Conservation (phyloP, 306 rosid species). For the Vigna nakashimae region DNA sequence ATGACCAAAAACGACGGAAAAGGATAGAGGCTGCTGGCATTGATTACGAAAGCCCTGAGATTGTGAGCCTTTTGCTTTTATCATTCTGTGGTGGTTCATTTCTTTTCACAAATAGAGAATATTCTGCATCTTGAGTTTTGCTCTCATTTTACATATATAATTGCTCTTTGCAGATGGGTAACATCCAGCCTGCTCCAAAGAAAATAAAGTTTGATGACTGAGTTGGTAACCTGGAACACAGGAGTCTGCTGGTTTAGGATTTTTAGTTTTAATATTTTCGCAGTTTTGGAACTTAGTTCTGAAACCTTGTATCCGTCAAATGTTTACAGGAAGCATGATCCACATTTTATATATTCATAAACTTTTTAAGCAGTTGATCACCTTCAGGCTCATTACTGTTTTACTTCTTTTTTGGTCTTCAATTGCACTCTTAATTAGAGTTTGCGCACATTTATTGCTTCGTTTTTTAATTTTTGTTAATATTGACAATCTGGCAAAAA, state of each 20-base stretch:
- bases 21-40: conserved; percentile 10
- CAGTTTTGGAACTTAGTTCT: neutral
- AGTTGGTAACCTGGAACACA: conserved; percentile 18
- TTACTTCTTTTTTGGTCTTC: too few relatives aligned
- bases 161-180: conserved; percentile 64
- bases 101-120: neutral
- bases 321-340: neutral
- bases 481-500: too few relatives aligned
- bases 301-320: neutral
- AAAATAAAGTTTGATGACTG: conserved; percentile 73
- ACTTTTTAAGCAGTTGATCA: neutral
- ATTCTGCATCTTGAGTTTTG: neutral
- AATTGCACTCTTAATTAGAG: neutral
- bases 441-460: neutral
- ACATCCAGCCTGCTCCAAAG: conserved; percentile 75
- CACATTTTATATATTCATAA: neutral
- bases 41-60: conserved; percentile 9
- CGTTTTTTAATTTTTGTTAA: too few relatives aligned
- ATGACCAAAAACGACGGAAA: neutral
- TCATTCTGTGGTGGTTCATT: neutral
- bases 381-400: neutral
- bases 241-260: neutral
- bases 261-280: neutral
- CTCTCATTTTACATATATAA: conserved; percentile 8
- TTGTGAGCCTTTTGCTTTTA: neutral